These are phyloP conservation scores for Saitozyma podzolica DNA, from an alignment of 768 basidiomycete genomes.

Conservation along the genomic window DNA sequence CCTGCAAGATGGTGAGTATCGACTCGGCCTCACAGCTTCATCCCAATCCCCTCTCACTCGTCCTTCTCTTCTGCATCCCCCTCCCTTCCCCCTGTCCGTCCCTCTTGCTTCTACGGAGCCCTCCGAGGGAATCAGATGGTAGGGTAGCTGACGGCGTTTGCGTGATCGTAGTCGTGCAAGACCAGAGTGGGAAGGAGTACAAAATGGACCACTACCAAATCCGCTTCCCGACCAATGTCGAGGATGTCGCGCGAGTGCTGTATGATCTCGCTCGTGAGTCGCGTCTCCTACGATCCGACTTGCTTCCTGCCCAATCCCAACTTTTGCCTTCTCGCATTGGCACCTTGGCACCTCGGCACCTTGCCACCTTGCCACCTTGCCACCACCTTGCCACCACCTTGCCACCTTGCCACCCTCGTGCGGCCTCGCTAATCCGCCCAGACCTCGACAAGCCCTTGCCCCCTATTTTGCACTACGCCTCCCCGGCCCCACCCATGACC, in stretches of 20 bases:
- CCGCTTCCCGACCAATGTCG: slow-evolving; percentile 85
- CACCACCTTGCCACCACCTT: neutral
- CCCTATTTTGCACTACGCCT: slow-evolving; percentile 80
- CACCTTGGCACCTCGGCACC: too few species aligned
- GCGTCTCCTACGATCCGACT: neutral
- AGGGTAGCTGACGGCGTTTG: neutral
- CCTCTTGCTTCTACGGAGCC: neutral
- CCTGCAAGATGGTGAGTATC: slow-evolving; percentile 63
- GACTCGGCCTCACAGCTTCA: too few species aligned
- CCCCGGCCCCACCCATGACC: slow-evolving; percentile 70
- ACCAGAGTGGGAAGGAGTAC: slow-evolving; percentile 82
- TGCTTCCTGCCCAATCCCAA: neutral
- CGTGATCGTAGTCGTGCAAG: slow-evolving; percentile 61
- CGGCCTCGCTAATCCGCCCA: slow-evolving; percentile 21
- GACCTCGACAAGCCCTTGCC: slow-evolving; percentile 59
- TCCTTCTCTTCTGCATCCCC: neutral
- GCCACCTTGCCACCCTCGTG: neutral
- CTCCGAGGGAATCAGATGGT: too few species aligned
- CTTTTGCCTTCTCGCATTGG: neutral
- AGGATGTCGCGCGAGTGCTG: slow-evolving; percentile 83
- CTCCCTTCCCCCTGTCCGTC: slow-evolving; percentile 1
- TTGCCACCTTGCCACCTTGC: too few species aligned
- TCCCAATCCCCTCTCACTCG: neutral
- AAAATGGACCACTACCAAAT: slow-evolving; percentile 96
- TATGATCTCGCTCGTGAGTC: slow-evolving; percentile 68